Evolutionary conservation across 73 alveolate species (phyloP).

Genomic region (Paramecium caudatum): DNA sequence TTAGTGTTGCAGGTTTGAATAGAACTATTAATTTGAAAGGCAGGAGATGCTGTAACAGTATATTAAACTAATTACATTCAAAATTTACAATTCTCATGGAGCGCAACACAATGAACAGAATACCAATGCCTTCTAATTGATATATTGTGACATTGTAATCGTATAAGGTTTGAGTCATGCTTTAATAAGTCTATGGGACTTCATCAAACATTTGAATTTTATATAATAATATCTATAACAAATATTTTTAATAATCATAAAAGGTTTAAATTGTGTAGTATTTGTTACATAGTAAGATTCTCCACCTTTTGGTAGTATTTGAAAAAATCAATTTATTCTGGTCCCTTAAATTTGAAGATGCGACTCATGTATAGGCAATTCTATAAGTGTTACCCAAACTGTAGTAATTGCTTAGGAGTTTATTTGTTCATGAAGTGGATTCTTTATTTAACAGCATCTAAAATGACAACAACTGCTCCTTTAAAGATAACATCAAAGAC

Average conservation of each 20-base stretch:
- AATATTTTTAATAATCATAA: background rate
- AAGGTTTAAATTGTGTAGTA: background rate
- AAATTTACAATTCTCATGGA: constrained; percentile 44
- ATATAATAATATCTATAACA: no score
- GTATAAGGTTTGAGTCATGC: background rate
- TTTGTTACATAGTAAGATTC: background rate
- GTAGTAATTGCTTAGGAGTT: no score
- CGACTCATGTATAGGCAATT: background rate
- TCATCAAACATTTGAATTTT: background rate
- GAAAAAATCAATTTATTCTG: background rate
- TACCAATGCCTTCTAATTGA: background rate
- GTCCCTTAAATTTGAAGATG: background rate
- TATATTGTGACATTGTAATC: background rate
- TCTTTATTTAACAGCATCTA: background rate
- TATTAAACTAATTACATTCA: constrained; percentile 8
- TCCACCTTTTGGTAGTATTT: background rate
- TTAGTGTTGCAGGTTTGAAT: background rate
- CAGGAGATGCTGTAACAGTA: background rate
- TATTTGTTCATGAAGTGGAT: no score
- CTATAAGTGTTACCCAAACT: background rate
- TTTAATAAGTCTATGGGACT: background rate
- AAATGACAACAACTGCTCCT: background rate
- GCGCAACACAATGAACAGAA: background rate
- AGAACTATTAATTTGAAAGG: constrained; percentile 48
- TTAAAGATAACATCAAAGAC: background rate